Base-by-base conservation (phyloP, 2,329 filamentous ascomycete species). In the Sporothrix pseudoabietina region DNA sequence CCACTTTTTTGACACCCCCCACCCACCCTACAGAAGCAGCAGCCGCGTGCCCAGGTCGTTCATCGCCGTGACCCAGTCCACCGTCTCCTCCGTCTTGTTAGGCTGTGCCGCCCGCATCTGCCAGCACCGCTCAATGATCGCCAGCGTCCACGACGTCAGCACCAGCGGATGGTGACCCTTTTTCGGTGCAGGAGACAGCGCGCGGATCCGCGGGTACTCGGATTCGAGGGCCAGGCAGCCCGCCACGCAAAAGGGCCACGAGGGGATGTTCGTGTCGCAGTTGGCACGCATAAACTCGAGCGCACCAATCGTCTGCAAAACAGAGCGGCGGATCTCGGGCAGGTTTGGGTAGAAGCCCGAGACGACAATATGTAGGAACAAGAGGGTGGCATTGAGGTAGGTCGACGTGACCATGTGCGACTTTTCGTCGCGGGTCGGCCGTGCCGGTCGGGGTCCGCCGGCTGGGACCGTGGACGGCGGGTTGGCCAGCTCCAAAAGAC, bases 81-180 rank as follows among this genome's bases (percentile, higher is more conserved):
- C 59, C 30, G 72, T 47, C 68, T 73, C 72, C n/a, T 73, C 59
- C 22, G 4, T 54, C 44, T 44, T 44, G 7, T 65, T 30, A 30
- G 41, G 44, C 35, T 65, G 55, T n/a, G 52, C 39, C 0, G 57
- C 39, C 14, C 72, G 72, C 61, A 71, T 16, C 52, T 71, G 61
- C 72, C 72, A 74, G 54, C 72, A 74, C 61, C 69, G 69, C 63
- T 71, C 72, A n/a, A 74, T 49, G 22, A 74, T 74, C 14, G 41
- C 39, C 61, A 71, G 63, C 41, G 72, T 71, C 72, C 72, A 74
- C 32, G 41, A 32, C 5, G 72, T 74, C 41, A 74, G 44, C 26
- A 74, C 72, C n/a, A 74, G 63, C 41, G 69, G 72, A 26, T 74
- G 72, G 39, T 69, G 61, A 9, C 69, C 72, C 12, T 32, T n/a